phyloP scores from a whole-genome alignment of 2,329 filamentous ascomycete species.

The Monilinia aucupariae region DNA sequence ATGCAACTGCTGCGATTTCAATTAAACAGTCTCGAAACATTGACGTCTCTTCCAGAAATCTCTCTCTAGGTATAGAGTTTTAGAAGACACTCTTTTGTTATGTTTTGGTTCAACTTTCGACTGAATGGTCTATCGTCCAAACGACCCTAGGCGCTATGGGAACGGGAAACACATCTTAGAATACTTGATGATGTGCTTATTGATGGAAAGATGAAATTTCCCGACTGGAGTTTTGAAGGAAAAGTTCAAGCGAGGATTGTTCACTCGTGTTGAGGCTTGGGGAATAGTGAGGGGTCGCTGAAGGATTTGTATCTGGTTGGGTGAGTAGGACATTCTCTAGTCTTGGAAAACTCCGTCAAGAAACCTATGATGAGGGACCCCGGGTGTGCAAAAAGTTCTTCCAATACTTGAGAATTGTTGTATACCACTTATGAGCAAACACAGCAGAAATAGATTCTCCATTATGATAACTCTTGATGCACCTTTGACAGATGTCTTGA shows the following conservation, averaged over 20 bases:
- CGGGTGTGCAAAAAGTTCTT: neutral
- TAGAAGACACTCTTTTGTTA: neutral
- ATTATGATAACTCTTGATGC: neutral
- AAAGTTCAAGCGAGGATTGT: neutral
- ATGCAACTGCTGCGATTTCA: constrained; percentile 16
- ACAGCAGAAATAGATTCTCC: neutral
- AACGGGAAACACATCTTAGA: too few species aligned
- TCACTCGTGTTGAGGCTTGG: too few species aligned
- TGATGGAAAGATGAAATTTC: neutral
- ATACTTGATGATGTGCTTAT: neutral
- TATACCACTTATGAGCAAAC: neutral
- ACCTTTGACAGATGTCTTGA: neutral
- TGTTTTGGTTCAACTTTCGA: neutral
- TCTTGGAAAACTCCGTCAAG: neutral
- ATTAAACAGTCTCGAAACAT: neutral
- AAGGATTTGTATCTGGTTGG: too few species aligned
- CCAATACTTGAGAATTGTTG: neutral
- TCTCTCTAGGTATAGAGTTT: too few species aligned
- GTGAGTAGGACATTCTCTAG: neutral
- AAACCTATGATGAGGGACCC: neutral
- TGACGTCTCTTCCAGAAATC: neutral
- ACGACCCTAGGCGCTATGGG: neutral
- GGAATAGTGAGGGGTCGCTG: too few species aligned
- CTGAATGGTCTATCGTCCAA: neutral
- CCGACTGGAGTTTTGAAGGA: neutral